phyloP scores from a whole-genome alignment of 768 basidiomycete species.

The Coprinellus aureogranulatus region DNA sequence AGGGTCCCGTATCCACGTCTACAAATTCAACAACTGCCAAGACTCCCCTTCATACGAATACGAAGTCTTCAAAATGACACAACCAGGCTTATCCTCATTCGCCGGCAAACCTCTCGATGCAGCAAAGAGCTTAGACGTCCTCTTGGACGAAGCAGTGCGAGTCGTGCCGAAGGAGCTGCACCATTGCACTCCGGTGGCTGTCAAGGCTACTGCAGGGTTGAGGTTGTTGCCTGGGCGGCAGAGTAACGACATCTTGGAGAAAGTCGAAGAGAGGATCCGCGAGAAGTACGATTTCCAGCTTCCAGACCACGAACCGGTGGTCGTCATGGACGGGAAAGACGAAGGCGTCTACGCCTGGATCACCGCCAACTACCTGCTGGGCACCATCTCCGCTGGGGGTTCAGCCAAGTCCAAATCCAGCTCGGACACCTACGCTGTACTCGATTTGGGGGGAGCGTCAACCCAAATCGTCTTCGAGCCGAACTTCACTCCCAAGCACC shows the following conservation, averaged over 20 bases:
- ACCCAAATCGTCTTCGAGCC: slow-evolving; percentile 99
- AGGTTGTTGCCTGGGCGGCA: slow-evolving; percentile 63
- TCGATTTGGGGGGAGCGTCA: slow-evolving; percentile 95
- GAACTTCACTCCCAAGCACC: slow-evolving; percentile 34
- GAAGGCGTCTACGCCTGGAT: slow-evolving; percentile 99
- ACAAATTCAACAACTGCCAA: slow-evolving; percentile 94
- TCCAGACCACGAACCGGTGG: slow-evolving; percentile 58
- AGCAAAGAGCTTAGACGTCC: slow-evolving; percentile 71
- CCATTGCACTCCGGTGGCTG: slow-evolving; percentile 82
- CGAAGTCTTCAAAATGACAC: slow-evolving; percentile 83
- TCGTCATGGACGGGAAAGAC: slow-evolving; percentile 92
- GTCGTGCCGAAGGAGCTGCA: slow-evolving; percentile 69
- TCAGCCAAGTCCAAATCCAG: slow-evolving; percentile 32
- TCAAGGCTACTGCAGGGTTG: slow-evolving; percentile 90
- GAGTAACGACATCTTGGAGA: slow-evolving; percentile 69
- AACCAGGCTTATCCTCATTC: slow-evolving; percentile 76
- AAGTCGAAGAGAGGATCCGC: slow-evolving; percentile 62
- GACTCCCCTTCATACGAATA: slow-evolving; percentile 80
- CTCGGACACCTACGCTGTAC: slow-evolving; percentile 70
- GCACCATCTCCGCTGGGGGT: slow-evolving; percentile 59
- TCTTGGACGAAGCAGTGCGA: slow-evolving; percentile 76
- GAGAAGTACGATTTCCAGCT: slow-evolving; percentile 65
- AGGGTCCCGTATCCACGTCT: slow-evolving; percentile 95
- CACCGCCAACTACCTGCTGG: slow-evolving; percentile 90
- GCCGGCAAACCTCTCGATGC: slow-evolving; percentile 60